Base-by-base conservation (phyloP, 805 yeast genomes). In the Peterozyma xylosa region DNA sequence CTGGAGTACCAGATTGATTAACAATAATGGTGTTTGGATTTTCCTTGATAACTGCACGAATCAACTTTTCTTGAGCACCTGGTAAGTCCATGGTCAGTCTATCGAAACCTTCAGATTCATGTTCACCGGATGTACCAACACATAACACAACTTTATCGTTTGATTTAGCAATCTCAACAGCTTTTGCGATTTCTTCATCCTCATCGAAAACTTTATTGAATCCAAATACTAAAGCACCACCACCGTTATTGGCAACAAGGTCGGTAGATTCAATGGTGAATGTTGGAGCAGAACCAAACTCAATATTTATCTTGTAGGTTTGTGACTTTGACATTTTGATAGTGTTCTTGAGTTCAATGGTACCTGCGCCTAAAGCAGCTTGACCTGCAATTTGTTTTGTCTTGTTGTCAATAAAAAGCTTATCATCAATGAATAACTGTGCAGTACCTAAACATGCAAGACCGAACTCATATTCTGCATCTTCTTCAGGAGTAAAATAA, bases 31-130 rank as follows among this genome's bases (percentile, higher is more conserved):
- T 66, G 50, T 77, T 73, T 27, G 70, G 66, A 50, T 78, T 76
- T 16, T 65, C 81, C 30, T 59, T 60, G 33, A 64, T 45, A 10
- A 79, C 68, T 10, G 66, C 73, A 21, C 52, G 57, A 30, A 78
- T 65, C 46, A 79, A 64, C 38, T 68, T 64, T 42, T 73, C 67
- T 27, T 73, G 70, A 38, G 54, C 50, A 11, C 72, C 70, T 27
- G 85, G 85, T 27, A 77, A 62, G 38, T 68, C 67, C 74, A 80
- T 63, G 53, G 64, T 49, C 3, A 56, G 53, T 53, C 84, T 63
- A 55, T 79, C 86, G 49, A 63, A 70, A 35, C 84, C 82, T 56
- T 80, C 85, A 21, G 75, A 61, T 56, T 80, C 85, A 71, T 76
- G 77, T 35, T 76, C 82, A 29, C 60, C 60, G 48, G 73, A 68